phyloP scores from a whole-genome alignment of 441 rosid species.

The Biscutella laevigata region DNA sequence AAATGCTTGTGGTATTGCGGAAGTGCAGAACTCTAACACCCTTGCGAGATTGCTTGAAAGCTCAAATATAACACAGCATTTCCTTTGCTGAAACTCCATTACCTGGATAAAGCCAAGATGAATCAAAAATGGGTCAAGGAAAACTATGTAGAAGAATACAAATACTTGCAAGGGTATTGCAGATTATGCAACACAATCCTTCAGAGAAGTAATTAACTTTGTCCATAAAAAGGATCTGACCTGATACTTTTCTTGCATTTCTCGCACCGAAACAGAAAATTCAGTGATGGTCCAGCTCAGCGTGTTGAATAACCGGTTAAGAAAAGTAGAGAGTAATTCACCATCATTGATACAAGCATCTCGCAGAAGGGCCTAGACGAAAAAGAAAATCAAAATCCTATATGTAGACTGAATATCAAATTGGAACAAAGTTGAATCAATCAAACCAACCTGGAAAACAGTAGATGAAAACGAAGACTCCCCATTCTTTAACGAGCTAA shows the following conservation, averaged over 20 bases:
- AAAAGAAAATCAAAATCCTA: neutral
- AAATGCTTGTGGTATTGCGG: constrained; percentile 78
- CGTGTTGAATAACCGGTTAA: constrained; percentile 88
- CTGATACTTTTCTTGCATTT: constrained; percentile 96
- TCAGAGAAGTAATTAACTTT: neutral
- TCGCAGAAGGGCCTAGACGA: constrained; percentile 53
- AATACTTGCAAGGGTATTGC: neutral
- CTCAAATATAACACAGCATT: constrained; percentile 83
- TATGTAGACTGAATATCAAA: neutral
- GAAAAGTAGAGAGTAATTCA: constrained; percentile 75
- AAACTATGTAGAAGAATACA: neutral
- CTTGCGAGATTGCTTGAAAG: constrained; percentile 90
- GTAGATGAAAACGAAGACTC: constrained; percentile 79
- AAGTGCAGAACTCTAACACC: constrained; percentile 89
- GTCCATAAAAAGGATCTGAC: constrained; percentile 25
- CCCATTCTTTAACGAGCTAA: constrained; percentile 76
- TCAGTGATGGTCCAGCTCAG: constrained; percentile 99
- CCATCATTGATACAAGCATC: constrained; percentile 69
- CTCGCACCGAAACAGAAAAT: constrained; percentile 87
- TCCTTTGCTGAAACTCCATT: constrained; percentile 75
- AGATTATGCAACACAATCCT: neutral
- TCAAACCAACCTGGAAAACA: constrained; percentile 62
- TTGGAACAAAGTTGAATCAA: neutral
- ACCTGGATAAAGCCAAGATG: constrained; percentile 35
- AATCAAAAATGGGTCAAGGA: constrained; percentile 1